Percentiles rank a stretch among this genome's conserved stretches.
Evolutionary conservation across 768 basidiomycete genomes (phyloP).

Genomic region (Macrolepiota fuliginosa): DNA sequence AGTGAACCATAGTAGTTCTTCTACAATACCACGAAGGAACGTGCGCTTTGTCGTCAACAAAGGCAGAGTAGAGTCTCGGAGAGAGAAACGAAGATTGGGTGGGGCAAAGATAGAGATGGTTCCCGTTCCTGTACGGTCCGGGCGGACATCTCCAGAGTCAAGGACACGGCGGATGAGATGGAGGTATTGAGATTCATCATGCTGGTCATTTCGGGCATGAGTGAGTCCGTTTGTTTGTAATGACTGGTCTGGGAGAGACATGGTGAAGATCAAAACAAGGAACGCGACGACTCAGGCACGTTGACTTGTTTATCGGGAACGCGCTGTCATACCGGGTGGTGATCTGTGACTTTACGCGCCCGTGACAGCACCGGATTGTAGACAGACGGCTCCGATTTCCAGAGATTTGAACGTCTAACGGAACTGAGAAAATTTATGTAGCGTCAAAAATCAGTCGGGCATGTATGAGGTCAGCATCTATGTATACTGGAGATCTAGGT

Average conservation of each 20-base stretch:
- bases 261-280: background rate
- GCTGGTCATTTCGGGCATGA: conserved; percentile 22
- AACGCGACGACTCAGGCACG: background rate
- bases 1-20: conserved; percentile 95
- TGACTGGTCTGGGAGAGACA: background rate
- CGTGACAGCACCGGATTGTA: background rate
- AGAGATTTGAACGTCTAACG: too few species aligned
- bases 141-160: conserved; percentile 69
- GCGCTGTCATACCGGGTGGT: conserved; percentile 7
- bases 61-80: conserved; percentile 72
- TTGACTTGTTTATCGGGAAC: conserved; percentile 10
- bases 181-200: conserved; percentile 92
- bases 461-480: too few species aligned
- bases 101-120: conserved; percentile 93
- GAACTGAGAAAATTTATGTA: too few species aligned
- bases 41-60: conserved; percentile 95
- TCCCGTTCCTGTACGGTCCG: conserved; percentile 94
- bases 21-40: conserved; percentile 86
- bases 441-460: too few species aligned
- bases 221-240: background rate
- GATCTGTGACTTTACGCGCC: background rate
- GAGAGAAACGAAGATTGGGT: conserved; percentile 84
- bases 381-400: background rate
- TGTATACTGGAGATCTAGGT: too few species aligned
- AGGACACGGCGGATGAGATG: conserved; percentile 76